phyloP scores from a whole-genome alignment of 139 green algal species.

The Zygnema cylindricum region DNA sequence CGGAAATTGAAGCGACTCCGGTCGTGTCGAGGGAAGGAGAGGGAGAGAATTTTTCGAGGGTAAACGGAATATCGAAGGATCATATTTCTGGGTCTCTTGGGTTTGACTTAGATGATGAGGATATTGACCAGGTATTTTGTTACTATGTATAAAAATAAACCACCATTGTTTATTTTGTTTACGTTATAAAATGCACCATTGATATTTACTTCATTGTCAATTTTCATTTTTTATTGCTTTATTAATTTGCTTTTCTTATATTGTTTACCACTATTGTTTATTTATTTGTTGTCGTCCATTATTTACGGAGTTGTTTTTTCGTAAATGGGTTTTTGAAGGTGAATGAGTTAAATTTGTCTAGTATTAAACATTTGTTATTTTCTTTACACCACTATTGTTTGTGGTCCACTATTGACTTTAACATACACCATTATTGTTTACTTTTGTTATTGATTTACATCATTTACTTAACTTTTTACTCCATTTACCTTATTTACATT shows the following conservation, averaged over 20 bases:
- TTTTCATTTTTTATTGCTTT: not conserved
- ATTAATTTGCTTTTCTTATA: not conserved
- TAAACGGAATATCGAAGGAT: no score
- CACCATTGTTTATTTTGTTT: not conserved
- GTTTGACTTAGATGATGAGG: constrained; percentile 17
- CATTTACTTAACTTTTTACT: no score
- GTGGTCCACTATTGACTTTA: no score
- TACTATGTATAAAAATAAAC: not conserved
- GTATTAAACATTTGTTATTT: no score
- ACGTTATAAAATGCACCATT: not conserved
- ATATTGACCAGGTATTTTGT: constrained; percentile 8
- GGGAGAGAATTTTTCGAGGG: no score
- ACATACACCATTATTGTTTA: no score
- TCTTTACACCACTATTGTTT: no score
- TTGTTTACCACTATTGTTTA: not conserved
- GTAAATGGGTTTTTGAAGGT: no score
- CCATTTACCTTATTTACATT: no score
- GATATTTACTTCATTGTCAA: not conserved
- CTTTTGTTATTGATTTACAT: no score
- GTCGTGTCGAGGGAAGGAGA: not conserved
- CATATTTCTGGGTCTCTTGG: not conserved
- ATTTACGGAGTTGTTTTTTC: not conserved
- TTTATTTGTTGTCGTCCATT: not conserved
- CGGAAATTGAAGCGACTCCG: not conserved
- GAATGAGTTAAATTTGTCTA: no score